phyloP scores from a whole-genome alignment of 139 green algal species.

The Closterium sp. region DNA sequence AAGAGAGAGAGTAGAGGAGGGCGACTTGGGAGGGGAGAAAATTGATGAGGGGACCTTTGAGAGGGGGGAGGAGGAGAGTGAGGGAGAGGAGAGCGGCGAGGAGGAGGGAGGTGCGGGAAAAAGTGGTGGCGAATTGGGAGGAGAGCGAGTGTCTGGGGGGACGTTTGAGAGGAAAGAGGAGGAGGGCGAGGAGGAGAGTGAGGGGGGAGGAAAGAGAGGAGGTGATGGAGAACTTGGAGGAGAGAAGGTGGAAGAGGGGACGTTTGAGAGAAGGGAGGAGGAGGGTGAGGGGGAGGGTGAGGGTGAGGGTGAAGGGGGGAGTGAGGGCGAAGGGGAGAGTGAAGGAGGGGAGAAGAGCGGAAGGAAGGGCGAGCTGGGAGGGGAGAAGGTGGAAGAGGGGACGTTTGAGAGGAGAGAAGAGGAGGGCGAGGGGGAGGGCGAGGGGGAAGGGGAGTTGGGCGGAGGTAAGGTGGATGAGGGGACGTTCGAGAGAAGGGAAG shows the following conservation, averaged over 20 bases:
- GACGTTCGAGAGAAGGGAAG: neutral
- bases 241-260: neutral
- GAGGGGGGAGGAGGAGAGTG: neutral
- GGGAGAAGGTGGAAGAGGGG: neutral
- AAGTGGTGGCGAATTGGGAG: neutral
- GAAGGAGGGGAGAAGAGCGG: neutral
- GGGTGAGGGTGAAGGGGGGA: neutral
- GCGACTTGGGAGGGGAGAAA: neutral
- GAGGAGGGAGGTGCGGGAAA: neutral
- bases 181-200: neutral
- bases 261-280: neutral
- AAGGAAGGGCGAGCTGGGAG: neutral
- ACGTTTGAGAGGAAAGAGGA: neutral
- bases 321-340: neutral
- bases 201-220: neutral
- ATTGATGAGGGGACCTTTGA: neutral
- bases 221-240: neutral
- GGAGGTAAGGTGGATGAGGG: neutral
- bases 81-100: neutral
- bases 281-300: neutral
- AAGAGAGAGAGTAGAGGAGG: neutral
- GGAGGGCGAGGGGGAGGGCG: neutral
- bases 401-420: neutral
- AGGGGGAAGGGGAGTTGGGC: neutral
- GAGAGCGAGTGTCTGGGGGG: neutral